Evolutionary conservation across 2,329 filamentous ascomycete species (phyloP).

Genomic region (Sordariomycetes sp.): DNA sequence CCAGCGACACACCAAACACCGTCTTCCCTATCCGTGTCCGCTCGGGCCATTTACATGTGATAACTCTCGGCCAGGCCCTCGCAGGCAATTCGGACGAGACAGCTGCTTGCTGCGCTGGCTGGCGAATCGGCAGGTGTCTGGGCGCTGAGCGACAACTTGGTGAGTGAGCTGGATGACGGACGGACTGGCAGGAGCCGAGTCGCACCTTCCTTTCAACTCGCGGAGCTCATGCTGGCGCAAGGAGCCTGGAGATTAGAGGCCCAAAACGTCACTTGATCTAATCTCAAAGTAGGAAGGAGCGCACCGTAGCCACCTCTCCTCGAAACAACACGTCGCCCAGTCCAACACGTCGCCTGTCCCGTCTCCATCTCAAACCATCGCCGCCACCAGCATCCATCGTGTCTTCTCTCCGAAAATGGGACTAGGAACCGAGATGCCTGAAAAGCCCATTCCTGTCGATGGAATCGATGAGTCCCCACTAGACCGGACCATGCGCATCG

Average conservation of each 20-base stretch:
- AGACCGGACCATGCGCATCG: slow-evolving; percentile 8
- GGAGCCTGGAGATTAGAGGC: background rate
- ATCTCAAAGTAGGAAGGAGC: background rate
- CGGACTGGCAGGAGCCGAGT: background rate
- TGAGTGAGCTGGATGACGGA: background rate
- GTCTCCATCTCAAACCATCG: background rate
- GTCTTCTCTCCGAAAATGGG: background rate
- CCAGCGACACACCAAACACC: too few species aligned
- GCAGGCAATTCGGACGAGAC: background rate
- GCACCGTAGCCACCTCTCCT: background rate
- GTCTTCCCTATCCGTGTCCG: too few species aligned
- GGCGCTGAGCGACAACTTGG: background rate
- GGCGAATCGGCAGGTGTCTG: too few species aligned
- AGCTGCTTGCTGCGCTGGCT: background rate
- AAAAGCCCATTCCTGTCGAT: background rate
- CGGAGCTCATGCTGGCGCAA: background rate
- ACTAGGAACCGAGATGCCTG: background rate
- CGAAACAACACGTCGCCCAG: background rate
- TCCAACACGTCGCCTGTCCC: background rate
- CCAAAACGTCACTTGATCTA: background rate
- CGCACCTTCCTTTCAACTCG: background rate
- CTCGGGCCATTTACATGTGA: too few species aligned
- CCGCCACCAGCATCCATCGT: background rate
- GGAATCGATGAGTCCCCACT: background rate
- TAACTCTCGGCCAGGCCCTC: background rate